A percentile compares a stretch with the other conserved stretches of the same genome.
Conservation (phyloP, 202 grass and related monocot species). For the Setaria italica region DNA sequence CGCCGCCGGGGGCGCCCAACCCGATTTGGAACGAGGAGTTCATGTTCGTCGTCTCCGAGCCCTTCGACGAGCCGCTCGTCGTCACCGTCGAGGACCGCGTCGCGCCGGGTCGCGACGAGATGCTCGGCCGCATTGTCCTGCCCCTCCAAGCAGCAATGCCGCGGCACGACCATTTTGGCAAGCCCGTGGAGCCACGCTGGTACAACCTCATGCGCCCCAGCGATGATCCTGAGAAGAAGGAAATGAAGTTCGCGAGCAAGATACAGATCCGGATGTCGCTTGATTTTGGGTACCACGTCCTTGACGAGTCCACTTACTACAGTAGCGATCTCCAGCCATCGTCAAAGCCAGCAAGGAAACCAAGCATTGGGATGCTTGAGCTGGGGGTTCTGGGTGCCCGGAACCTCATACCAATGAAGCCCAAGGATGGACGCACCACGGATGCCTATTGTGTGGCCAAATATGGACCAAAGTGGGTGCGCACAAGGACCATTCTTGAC, state of each 20-base stretch:
- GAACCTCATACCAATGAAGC: slow-evolving; percentile 89
- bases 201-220: slow-evolving; percentile 61
- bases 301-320: slow-evolving; percentile 96
- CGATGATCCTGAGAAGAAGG: slow-evolving; percentile 69
- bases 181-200: slow-evolving; percentile 75
- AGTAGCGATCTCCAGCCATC: slow-evolving; percentile 95
- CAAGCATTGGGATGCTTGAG: slow-evolving; percentile 91
- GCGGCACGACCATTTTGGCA: slow-evolving; percentile 70
- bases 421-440: slow-evolving; percentile 75
- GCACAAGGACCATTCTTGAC: slow-evolving; percentile 83
- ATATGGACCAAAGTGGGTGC: slow-evolving; percentile 94
- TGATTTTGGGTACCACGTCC: slow-evolving; percentile 91
- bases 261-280: slow-evolving; percentile 79
- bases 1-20: slow-evolving; percentile 60
- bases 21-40: slow-evolving; percentile 93
- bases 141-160: slow-evolving; percentile 58
- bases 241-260: slow-evolving; percentile 88
- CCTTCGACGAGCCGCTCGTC: slow-evolving; percentile 83
- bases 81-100: slow-evolving; percentile 89
- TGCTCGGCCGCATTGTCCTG: slow-evolving; percentile 73
- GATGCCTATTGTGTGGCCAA: slow-evolving; percentile 96
- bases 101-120: slow-evolving; percentile 70
- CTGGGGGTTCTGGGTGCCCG: slow-evolving; percentile 81
- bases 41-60: slow-evolving; percentile 92
- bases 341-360: slow-evolving; percentile 66